Conservation (phyloP, 176 grass and related monocot genomes). For the Oryza meyeriana region DNA sequence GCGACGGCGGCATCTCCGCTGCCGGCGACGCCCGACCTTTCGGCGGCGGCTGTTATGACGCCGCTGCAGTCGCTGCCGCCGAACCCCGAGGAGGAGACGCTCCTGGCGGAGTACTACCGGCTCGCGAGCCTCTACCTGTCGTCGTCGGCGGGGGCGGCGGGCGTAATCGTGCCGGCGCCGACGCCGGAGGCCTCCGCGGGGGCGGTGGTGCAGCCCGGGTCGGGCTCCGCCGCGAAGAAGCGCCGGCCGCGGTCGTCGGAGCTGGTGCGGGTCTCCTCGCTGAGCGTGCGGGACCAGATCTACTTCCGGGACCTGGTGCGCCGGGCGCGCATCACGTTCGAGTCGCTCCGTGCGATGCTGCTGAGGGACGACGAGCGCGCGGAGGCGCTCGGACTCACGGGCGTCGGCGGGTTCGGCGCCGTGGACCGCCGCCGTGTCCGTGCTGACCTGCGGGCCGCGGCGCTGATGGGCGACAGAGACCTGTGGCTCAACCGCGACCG, state of each 20-base stretch:
- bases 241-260: conserved; percentile 80
- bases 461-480: conserved; percentile 72
- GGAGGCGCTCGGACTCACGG: conserved; percentile 42
- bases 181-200: conserved; percentile 15
- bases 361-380: conserved; percentile 62
- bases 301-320: conserved; percentile 84
- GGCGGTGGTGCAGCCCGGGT: conserved; percentile 34
- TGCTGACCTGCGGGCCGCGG: conserved; percentile 66
- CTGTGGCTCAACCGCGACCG: conserved; percentile 94
- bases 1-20: not conserved
- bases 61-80: conserved; percentile 56
- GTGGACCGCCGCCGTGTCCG: conserved; percentile 50
- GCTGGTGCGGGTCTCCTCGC: conserved; percentile 84
- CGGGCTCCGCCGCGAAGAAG: conserved; percentile 52
- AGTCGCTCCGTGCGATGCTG: conserved; percentile 65
- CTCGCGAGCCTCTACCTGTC: conserved; percentile 59
- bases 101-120: conserved; percentile 66
- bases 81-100: conserved; percentile 56
- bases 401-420: conserved; percentile 13
- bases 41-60: conserved; percentile 40
- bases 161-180: conserved; percentile 40
- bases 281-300: conserved; percentile 74
- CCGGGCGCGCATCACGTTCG: conserved; percentile 90
- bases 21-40: conserved; percentile 33
- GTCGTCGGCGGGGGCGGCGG: conserved; percentile 22